Evolutionary conservation across 164 flowering plant species (phyloP).

Genomic region (Dillenia suffruticosa): DNA sequence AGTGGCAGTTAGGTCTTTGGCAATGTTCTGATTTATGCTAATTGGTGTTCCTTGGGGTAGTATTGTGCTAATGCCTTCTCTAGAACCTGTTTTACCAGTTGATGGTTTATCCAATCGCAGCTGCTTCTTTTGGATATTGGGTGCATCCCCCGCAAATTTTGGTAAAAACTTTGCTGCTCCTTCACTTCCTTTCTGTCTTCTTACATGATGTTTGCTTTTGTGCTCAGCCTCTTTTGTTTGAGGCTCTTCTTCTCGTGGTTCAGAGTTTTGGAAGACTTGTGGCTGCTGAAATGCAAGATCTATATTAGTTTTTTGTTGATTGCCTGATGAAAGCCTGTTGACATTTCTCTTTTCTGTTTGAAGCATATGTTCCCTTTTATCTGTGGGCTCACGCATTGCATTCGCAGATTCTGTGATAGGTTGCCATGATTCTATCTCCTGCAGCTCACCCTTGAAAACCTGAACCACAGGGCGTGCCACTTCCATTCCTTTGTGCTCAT

Average conservation of each 20-base stretch:
- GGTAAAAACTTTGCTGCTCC: conserved; percentile 14
- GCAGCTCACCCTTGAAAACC: conserved; percentile 13
- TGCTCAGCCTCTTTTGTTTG: conserved; percentile 19
- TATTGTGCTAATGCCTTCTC: conserved; percentile 12
- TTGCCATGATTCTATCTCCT: conserved; percentile 8
- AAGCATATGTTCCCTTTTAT: conserved; percentile 8
- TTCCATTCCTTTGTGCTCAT: conserved; percentile 15
- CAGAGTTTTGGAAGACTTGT: conserved; percentile 16
- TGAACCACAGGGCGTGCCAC: conserved; percentile 16
- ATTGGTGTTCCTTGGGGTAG: conserved; percentile 11
- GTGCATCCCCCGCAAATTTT: conserved; percentile 11
- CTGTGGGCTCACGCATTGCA: conserved; percentile 11
- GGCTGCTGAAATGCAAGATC: conserved; percentile 21
- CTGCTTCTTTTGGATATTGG: conserved; percentile 23
- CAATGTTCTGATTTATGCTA: conserved; percentile 12
- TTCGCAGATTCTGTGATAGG: conserved; percentile 16
- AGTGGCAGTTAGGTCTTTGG: conserved; percentile 4
- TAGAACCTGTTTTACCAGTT: conserved; percentile 16
- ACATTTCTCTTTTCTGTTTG: conserved; percentile 26
- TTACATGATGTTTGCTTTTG: conserved; percentile 20
- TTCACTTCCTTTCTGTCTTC: conserved; percentile 26
- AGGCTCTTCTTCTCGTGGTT: conserved; percentile 21
- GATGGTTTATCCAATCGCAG: conserved; percentile 12
- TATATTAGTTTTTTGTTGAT: conserved; percentile 18
- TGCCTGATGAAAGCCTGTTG: conserved; percentile 4